Conservation (phyloP, 2,329 filamentous ascomycete species). For the Aspergillus pseudotamarii region DNA sequence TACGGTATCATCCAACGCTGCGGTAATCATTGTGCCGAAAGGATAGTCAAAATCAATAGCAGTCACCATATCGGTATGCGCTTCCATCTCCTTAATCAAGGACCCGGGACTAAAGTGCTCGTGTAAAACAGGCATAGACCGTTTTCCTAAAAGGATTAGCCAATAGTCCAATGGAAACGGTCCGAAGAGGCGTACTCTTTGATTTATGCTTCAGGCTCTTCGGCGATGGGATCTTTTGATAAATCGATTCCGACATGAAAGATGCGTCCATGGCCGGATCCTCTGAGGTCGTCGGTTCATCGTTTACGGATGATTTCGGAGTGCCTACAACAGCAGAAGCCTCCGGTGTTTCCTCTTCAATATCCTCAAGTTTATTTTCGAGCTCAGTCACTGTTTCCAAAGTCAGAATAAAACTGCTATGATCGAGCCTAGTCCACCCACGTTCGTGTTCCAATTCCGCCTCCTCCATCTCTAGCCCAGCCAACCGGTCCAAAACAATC, state of each 20-base stretch:
- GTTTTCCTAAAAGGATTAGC: slow-evolving; percentile 54
- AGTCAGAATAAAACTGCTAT: slow-evolving; percentile 8
- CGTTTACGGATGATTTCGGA: slow-evolving; percentile 39
- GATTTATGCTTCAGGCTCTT: slow-evolving; percentile 54
- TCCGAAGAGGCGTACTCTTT: slow-evolving; percentile 35
- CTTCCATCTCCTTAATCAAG: slow-evolving; percentile 82
- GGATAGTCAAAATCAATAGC: slow-evolving; percentile 96
- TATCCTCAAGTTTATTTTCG: slow-evolving; percentile 64
- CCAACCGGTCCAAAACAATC: slow-evolving; percentile 85
- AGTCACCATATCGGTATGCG: slow-evolving; percentile 85
- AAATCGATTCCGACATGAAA: slow-evolving; percentile 98
- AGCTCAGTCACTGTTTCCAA: slow-evolving; percentile 54
- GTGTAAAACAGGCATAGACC: slow-evolving; percentile 90
- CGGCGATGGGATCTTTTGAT: slow-evolving; percentile 80
- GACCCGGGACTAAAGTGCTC: slow-evolving; percentile 92
- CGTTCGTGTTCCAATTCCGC: slow-evolving; percentile 84
- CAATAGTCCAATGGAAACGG: neutral
- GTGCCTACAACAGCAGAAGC: slow-evolving; percentile 37
- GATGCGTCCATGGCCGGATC: slow-evolving; percentile 55
- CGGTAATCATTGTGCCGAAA: slow-evolving; percentile 91
- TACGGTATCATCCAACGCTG: slow-evolving; percentile 89
- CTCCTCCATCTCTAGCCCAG: slow-evolving; percentile 87
- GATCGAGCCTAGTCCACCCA: slow-evolving; percentile 48
- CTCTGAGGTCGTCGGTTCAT: slow-evolving; percentile 59
- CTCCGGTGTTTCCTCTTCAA: slow-evolving; percentile 55